These are phyloP conservation scores for Closterium sp. DNA, from an alignment of 139 green algal genomes.

Conservation along the genomic window DNA sequence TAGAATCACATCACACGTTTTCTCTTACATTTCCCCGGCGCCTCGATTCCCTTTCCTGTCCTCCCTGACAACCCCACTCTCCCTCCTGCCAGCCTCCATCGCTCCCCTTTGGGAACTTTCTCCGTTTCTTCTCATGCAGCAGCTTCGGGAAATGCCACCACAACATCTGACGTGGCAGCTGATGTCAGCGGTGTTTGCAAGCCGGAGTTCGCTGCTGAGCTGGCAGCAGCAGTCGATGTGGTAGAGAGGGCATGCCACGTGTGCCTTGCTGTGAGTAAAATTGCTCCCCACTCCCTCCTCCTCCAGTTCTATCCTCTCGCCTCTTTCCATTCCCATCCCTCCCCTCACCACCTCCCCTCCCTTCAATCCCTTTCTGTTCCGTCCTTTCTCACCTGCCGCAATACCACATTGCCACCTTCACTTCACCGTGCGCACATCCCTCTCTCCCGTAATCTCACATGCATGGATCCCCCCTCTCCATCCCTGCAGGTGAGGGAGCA, in stretches of 20 bases:
- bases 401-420: background rate
- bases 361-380: background rate
- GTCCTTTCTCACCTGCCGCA: background rate
- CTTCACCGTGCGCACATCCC: background rate
- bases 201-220: background rate
- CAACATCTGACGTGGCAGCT: background rate
- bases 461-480: background rate
- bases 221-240: slow-evolving; percentile 18
- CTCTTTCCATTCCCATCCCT: background rate
- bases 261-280: slow-evolving; percentile 18
- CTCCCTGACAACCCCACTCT: background rate
- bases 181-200: background rate
- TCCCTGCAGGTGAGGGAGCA: background rate
- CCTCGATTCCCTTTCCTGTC: background rate
- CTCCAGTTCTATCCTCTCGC: background rate
- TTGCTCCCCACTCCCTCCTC: background rate
- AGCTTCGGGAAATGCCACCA: background rate
- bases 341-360: no score
- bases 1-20: background rate
- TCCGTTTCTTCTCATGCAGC: background rate
- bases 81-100: background rate
- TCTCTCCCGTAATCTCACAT: background rate
- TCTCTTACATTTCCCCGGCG: background rate
- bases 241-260: slow-evolving; percentile 24
- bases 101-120: background rate